phyloP scores from a whole-genome alignment of 208 protist genomes.

The Tritrichomonas musculus region DNA sequence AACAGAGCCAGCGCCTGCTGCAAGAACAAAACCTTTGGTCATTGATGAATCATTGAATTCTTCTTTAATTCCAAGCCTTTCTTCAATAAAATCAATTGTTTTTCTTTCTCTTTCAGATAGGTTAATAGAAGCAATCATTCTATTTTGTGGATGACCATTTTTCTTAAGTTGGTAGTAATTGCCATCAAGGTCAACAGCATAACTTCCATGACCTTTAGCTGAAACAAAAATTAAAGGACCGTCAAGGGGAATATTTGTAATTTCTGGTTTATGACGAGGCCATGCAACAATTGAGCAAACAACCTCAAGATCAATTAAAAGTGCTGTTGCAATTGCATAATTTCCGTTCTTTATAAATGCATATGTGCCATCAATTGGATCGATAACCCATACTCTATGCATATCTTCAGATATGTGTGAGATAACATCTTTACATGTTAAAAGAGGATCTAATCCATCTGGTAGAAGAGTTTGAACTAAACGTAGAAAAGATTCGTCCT shows the following conservation, averaged over 20 bases:
- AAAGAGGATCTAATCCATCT: background rate
- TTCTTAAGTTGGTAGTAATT: background rate
- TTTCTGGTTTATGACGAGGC: background rate
- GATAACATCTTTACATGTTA: background rate
- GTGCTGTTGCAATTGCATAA: background rate
- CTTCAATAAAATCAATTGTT: background rate
- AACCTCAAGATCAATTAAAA: background rate
- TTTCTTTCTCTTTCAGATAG: background rate
- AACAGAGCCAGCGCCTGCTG: background rate
- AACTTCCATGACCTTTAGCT: background rate
- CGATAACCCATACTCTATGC: background rate
- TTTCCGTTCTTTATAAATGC: background rate
- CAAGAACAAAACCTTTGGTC: background rate
- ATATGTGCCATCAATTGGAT: conserved; percentile 23
- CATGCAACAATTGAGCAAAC: background rate
- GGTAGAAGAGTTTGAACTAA: background rate
- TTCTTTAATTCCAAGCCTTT: background rate
- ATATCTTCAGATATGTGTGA: background rate
- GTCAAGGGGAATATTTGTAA: background rate
- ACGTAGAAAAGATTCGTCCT: background rate
- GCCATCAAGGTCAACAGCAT: background rate
- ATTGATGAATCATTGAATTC: background rate
- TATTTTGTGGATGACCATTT: background rate
- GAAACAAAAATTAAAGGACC: background rate
- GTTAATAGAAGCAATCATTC: background rate